Evolutionary conservation across 148 eudicot species (phyloP), one percentile per base, ranked within the genome.

Genomic region (Amaranthus cruentus): DNA sequence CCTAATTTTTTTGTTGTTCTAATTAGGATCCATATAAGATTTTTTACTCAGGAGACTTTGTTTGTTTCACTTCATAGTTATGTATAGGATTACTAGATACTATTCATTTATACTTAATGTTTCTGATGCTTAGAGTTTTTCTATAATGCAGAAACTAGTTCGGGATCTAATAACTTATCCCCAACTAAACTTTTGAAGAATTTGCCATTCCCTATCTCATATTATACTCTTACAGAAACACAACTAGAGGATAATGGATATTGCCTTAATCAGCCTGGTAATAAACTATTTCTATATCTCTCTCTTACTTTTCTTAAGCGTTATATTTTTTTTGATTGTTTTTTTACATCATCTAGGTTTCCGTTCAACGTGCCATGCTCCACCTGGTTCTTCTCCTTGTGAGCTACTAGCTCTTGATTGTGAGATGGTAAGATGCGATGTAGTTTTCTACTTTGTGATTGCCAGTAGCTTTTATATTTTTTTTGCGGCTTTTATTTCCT

Each of bases 201-300:
- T 76, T 49, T 84, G 62, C 97, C 98, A 64, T 95, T 95, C 77
- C 90, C 97, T 69, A 50, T 95, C 66, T 81, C 97, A 18, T 88
- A 90, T 82, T 95, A 95, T 69, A 86, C 93, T 46, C 96, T 95
- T 71, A 89, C 97, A 55, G 77, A 79, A 48, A 88, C 86, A 80
- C 87, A 87, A 77, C 81, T 95, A 73, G 93, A 91, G 78, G 97
- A 91, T 61, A 95, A 95, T 83, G 97, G 97, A 67, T 95, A 95
- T 73, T 77, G 84, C 73, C 47, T 66, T 73, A 79, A 84, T 75
- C 83, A 82, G 81, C 84, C 89, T 79, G 98, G 98, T 95, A 68
- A 56, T 56, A 67, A 47, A 52, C 69, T 69, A 21, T 66, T 49
- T 0, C 55, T 38, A 1, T 47, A 3, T 21, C 5, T 13, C 42